Base-by-base conservation (phyloP, 2,329 filamentous ascomycete genomes). In the Diaporthe citrichinensis region DNA sequence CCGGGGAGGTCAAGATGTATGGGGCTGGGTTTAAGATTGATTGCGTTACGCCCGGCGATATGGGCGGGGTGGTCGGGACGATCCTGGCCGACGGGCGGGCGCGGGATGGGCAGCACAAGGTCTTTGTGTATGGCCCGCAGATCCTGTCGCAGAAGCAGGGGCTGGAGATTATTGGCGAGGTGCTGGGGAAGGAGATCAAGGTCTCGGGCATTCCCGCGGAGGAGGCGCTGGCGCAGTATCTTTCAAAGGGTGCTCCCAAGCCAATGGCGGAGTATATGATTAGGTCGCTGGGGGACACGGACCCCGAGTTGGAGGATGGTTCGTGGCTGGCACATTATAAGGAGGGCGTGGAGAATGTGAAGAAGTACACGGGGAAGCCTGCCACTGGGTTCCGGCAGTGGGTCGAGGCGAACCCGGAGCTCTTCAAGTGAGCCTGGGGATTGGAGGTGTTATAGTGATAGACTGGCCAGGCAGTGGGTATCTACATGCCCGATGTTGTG, bases 1-100 rank as follows among this genome's bases (percentile, higher is more conserved):
- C 76, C 0, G 83, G 82, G 0, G 79, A 84, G n/a, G 83, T 86
- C 23, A 82, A 80, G 57, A 69, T 86, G 7, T 78, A 79, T 10
- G 78, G 78, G 14, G 81, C 83, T 0, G 78, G 83, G 6, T 80
- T 80, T 15, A 72, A 76, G 55, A 79, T 82, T 20, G 87, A 89
- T 76, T 82, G 77, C 31, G 84, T 89, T 62, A 78, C 83, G 0
- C 84, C 85, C 0, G 80, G 78, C 2, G 87, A 89, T 77, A 88
- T 89, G 59, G 88, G 88, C n/a, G 77, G 80, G 28, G 87, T 87
- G 5, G 77, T 78, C 57, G 87, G 86, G 5, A 81, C 76, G 0
- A 78, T 88, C 10, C 80, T 88, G 4, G 83, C 80, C 2, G 77
- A 82, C 25, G 83, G 83, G 1, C 78, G 79, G 34, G 74, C 74